A percentile compares a stretch with the other conserved stretches of the same genome.
Conservation (phyloP, 78 protist genomes). For the slime mould (Dictyostelium discoideum) region dicty_2.7 NC_007091.3:2682501-2683000, state of each 20-base stretch:
- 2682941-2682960: background rate
- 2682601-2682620: background rate
- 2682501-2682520: background rate
- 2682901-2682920: slow-evolving; percentile 1
- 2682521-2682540: background rate
- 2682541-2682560: background rate
- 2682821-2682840: slow-evolving; percentile 56
- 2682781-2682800: background rate
- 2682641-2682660: background rate
- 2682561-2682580: background rate
- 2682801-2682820: slow-evolving; percentile 15
- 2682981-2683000: slow-evolving; percentile 37
- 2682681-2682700: too few relatives aligned
- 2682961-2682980: slow-evolving; percentile 75
- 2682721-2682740: background rate
- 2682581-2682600: background rate
- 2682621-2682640: background rate
- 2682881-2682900: slow-evolving; percentile 72
- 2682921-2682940: slow-evolving; percentile 8
- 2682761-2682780: background rate
- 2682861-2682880: background rate
- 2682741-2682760: slow-evolving; percentile 1
- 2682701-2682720: background rate
- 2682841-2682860: slow-evolving; percentile 7
- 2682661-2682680: background rate